Evolutionary conservation across 2,329 filamentous ascomycete species (phyloP), one percentile per base, ranked within the genome.

Genomic region (Neoscytalidium dimidiatum): DNA sequence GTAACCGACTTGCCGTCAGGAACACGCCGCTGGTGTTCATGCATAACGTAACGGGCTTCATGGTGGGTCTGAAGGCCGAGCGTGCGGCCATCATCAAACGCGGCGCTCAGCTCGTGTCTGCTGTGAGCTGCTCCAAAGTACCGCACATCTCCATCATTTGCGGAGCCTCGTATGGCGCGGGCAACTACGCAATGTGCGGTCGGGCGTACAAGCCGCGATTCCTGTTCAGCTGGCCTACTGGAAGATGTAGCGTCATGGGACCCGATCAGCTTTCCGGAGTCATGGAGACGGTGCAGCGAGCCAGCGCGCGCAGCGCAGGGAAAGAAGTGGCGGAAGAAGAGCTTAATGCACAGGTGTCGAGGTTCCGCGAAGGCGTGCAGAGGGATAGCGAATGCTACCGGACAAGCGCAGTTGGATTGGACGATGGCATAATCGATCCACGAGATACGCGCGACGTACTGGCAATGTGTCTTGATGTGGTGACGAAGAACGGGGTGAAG

Each of bases 1-100:
- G 4, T 4, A 9, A 28, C 48, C 33, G 26, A 52, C 48, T 1
- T 11, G 4, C 8, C n/a, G n/a, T 13, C 58, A 71, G 77, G 64
- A 73, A 73, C 28, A 75, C 68, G 0, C 80, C 80, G 0, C 81
- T 82, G 14, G 69, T 82, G 4, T 83, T 81, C 70, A 69, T 83
- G 0, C 80, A 82, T 68, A 83, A 82, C 48, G 80, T 82, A 0
- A 82, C 81, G 0, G 80, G 80, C 0, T 83, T 83, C 71, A 83
- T 83, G 80, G 80, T 83, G 3, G 81, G 81, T 3, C 68, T 76
- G 5, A 80, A 80, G 64, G 77, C 80, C 3, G 81, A 83, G 60
- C 78, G 78, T 57, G 75, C 75, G 0, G 78, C 74, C 4, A 80
- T 82, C 66, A 82, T 82, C 69, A 81, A 81, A 56, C 72, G 72